These are phyloP conservation scores for Gracilaria domingensis DNA, from an alignment of 23 red algal species.

Conservation along the genomic window DNA sequence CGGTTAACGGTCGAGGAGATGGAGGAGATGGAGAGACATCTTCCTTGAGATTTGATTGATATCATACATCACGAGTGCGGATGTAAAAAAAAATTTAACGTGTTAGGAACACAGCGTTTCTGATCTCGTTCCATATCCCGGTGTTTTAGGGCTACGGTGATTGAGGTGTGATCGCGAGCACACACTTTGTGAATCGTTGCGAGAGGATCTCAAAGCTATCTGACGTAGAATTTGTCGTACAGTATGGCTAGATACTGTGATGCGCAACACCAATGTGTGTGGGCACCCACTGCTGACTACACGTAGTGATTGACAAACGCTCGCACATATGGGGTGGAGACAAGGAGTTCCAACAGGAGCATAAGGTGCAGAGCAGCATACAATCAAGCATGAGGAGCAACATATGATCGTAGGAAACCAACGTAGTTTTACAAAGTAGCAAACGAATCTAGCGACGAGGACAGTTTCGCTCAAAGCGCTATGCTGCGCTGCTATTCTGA, in stretches of 20 bases:
- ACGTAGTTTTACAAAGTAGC: conserved; percentile 3
- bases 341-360: not conserved
- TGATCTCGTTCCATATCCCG: too few relatives aligned
- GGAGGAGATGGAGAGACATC: conserved; percentile 36
- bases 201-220: not conserved
- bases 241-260: not conserved
- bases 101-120: too few relatives aligned
- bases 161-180: not conserved
- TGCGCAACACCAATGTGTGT: not conserved
- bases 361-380: not conserved
- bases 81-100: too few relatives aligned
- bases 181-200: not conserved
- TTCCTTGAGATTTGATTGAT: not conserved
- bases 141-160: not conserved
- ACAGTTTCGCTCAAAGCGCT: too few relatives aligned
- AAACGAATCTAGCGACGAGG: too few relatives aligned
- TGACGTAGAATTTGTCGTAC: not conserved
- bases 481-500: not conserved
- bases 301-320: too few relatives aligned
- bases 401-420: not conserved
- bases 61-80: too few relatives aligned
- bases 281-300: not conserved
- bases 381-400: not conserved
- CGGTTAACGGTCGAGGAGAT: conserved; percentile 43
- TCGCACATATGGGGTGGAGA: not conserved